Percentiles rank a stretch among this genome's conserved stretches.
Conservation (phyloP, 106 monocot species). For the Dendrobium nobile region DNA sequence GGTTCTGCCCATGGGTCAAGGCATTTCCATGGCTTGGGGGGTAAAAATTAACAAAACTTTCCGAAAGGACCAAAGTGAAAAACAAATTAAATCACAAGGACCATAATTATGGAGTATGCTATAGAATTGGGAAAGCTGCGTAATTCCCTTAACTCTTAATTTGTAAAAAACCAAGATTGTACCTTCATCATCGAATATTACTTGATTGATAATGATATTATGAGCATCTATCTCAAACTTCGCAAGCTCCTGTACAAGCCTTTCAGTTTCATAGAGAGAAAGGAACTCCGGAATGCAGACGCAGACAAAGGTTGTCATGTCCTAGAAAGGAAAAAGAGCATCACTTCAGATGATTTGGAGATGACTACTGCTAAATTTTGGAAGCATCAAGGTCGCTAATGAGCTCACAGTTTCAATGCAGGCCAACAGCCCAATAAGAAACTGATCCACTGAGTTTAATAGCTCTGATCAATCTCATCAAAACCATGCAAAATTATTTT, state of each 20-base stretch:
- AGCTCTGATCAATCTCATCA: neutral
- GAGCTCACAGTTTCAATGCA: neutral
- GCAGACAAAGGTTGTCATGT: slow-evolving; percentile 62
- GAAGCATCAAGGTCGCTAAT: neutral
- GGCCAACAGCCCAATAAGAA: neutral
- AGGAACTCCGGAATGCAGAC: slow-evolving; percentile 71
- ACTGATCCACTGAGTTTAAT: neutral
- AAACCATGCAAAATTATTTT: neutral
- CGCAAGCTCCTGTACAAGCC: slow-evolving; percentile 52
- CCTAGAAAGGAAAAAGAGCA: slow-evolving; percentile 14
- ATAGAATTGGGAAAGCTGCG: neutral
- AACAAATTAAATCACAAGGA: neutral
- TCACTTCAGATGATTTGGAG: neutral
- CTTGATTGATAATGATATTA: slow-evolving; percentile 74
- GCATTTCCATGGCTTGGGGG: no score
- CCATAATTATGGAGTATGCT: no score
- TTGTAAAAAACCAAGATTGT: neutral
- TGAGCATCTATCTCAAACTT: slow-evolving; percentile 72
- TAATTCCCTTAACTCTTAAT: neutral
- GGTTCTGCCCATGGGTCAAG: no score
- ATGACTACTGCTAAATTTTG: neutral
- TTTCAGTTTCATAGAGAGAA: slow-evolving; percentile 66
- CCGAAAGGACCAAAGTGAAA: neutral
- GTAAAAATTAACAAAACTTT: no score
- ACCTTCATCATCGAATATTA: slow-evolving; percentile 64